Evolutionary conservation across 2,329 filamentous ascomycete genomes (phyloP), one percentile per base, ranked within the genome.

Genomic region (Cladosporium halotolerans): DNA sequence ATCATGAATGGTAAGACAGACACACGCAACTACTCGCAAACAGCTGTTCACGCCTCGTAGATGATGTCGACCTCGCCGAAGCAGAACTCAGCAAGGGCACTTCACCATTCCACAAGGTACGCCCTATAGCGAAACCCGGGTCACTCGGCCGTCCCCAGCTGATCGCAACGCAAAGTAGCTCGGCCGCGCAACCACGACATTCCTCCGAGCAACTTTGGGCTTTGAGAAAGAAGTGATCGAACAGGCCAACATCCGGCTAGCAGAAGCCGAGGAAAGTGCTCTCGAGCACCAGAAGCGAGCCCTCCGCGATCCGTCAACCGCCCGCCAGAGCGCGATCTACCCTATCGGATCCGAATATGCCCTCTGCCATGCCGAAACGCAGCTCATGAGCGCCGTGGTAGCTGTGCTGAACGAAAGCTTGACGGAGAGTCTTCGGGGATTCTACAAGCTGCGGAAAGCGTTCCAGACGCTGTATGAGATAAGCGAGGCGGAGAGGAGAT

Each of bases 221-320:
- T 93, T 96, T 63, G 93, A 97, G 71, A 91, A 95, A 69, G 84
- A 93, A 3, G 79, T 95, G 60, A 93, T 97, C 86, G 83, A 82
- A 53, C 84, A 95, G 80, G 89, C 93, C 18, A 82, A 83, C 11
- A 79, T 82, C 23, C 79, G 82, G 45, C 77, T 99, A 23, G 79
- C 78, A 47, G 82, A 86, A 42, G 89, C 89, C 53, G 92, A 97
- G 72, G 82, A 79, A 31, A 79, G 81, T 49, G 87, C 91, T 3
- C 86, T 83, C 74, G 79, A 83, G 48, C 88, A 95, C 60, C 84
- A 89, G 70, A 84, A 85, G 63, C 83, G 82, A 66, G 87, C 88
- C 1, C 80, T 89, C 64, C 84, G 83, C 60, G 83, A 85, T 14
- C 66, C 73, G 2, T 57, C 60, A 3, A 75, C 75, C 57, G 72